Evolutionary conservation across 352 stramenopile genomes (phyloP).

Genomic region (Discostella stelligera): DNA sequence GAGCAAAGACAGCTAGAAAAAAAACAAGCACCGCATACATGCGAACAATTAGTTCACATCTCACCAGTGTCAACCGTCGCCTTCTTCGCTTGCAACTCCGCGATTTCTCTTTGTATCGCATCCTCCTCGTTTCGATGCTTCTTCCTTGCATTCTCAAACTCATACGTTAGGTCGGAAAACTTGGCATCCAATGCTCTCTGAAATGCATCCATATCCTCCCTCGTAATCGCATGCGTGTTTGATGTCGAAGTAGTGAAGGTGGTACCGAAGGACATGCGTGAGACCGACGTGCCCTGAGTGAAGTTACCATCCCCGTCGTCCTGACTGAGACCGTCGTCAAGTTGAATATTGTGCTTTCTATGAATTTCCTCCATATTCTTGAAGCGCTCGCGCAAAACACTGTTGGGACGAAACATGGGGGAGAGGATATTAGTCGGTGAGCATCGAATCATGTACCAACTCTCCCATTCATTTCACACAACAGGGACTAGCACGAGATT

Average conservation of each 20-base stretch:
- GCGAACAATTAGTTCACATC: background rate
- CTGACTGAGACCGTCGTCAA: slow-evolving; percentile 50
- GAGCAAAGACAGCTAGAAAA: background rate
- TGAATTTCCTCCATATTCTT: slow-evolving; percentile 70
- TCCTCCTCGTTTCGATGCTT: slow-evolving; percentile 53
- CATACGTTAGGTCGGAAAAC: slow-evolving; percentile 42
- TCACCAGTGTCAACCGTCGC: slow-evolving; percentile 46
- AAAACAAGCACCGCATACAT: background rate
- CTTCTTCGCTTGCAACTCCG: slow-evolving; percentile 52
- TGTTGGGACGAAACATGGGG: slow-evolving; percentile 2
- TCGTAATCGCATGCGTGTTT: slow-evolving; percentile 41
- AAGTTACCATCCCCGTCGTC: slow-evolving; percentile 39
- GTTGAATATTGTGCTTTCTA: slow-evolving; percentile 55
- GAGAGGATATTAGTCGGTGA: slow-evolving; percentile 1
- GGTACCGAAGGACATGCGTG: slow-evolving; percentile 22
- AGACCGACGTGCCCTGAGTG: slow-evolving; percentile 52
- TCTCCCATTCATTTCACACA: background rate
- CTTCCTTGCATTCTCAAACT: slow-evolving; percentile 44
- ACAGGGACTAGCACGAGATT: background rate
- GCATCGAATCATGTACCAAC: background rate
- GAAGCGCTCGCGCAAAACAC: slow-evolving; percentile 48
- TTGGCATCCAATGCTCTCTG: slow-evolving; percentile 50
- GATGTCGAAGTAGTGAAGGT: slow-evolving; percentile 28
- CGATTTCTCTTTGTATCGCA: slow-evolving; percentile 49
- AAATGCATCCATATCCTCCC: slow-evolving; percentile 72